Conservation (phyloP, 1,284 basidiomycete species). For the Schizophyllum commune region DNA sequence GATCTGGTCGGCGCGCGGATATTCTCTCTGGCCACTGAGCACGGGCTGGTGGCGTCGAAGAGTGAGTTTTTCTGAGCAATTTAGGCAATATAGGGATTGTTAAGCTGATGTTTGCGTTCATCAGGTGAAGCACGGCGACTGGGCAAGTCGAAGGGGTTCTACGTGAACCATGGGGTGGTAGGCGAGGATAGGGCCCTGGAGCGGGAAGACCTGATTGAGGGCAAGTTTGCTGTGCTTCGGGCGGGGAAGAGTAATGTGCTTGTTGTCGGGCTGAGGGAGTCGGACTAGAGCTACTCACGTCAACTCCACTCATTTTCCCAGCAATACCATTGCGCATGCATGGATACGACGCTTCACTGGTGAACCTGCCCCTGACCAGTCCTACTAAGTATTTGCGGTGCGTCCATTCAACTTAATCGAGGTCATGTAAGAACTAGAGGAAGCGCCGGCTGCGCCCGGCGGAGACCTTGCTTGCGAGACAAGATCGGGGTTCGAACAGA, state of each 20-base stretch:
- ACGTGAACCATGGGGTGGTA: slow-evolving; percentile 37
- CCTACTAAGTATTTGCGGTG: too few species aligned
- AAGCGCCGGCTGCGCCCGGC: too few species aligned
- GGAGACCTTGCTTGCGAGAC: too few species aligned
- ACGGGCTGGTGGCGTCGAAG: slow-evolving; percentile 46
- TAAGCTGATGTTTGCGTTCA: background rate
- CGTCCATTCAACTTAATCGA: too few species aligned
- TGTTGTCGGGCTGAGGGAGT: slow-evolving; percentile 16
- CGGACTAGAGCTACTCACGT: background rate
- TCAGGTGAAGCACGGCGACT: slow-evolving; percentile 50
- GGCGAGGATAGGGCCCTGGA: slow-evolving; percentile 29
- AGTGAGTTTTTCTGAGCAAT: slow-evolving; percentile 33
- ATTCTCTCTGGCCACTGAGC: slow-evolving; percentile 45
- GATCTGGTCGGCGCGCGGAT: slow-evolving; percentile 45
- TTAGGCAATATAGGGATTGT: slow-evolving; percentile 2
- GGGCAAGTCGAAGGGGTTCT: slow-evolving; percentile 38
- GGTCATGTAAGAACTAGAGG: too few species aligned
- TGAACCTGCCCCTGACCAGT: too few species aligned
- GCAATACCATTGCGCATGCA: too few species aligned
- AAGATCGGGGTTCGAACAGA: too few species aligned
- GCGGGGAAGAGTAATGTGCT: slow-evolving; percentile 75
- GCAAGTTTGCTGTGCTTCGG: slow-evolving; percentile 58
- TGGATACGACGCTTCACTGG: too few species aligned
- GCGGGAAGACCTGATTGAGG: slow-evolving; percentile 52
- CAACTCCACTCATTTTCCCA: background rate